Base-by-base conservation (phyloP, 2,329 filamentous ascomycete genomes). In the Claviceps purpurea region DNA sequence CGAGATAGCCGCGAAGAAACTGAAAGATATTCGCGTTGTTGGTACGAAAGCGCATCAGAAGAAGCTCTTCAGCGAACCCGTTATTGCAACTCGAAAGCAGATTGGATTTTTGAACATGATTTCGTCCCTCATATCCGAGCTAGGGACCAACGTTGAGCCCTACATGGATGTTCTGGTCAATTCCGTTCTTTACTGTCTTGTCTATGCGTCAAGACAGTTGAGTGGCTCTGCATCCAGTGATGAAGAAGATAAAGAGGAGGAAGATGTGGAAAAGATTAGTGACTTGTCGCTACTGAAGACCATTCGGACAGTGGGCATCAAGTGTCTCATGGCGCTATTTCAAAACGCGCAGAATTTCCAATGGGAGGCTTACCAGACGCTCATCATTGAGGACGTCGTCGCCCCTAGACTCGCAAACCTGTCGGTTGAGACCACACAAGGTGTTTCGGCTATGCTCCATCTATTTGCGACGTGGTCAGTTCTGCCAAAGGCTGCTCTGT, bases 31-130 rank as follows among this genome's bases (percentile, higher is more conserved):
- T 14, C 73, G 72, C 2, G 67, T 91, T 10, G 61, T 85, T 18
- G 72, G 78, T 50, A 68, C 75, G 11, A 63, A 69, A 1, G 53
- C 54, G 7, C 60, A 80, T 6, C 68, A 76, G 2, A 72, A 78
- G 49, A 70, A 76, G 52, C 63, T 74, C 1, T 77, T 89, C 48
- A 65, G 73, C 1, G 68, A 74, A 30, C 78, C 87, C 45, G 56
- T 85, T 13, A 69, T 90, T 26, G 77, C 79, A 16, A 69, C 78
- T 11, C 81, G 90, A 60, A 93, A 90, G 66, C 91, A 96, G 66
- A 78, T 93, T 54, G 93, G 94, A 72, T 81, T 96, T 63, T 71
- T 95, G 50, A 95, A 94, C 63, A 93, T 97, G 88, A 76, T 93
- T 49, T 84, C 89, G 54, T 82, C 91, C 11, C 81, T 97, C 64